These are phyloP conservation scores for Endocladia muricata DNA, from an alignment of 31 red algal genomes.

Conservation along the genomic window DNA sequence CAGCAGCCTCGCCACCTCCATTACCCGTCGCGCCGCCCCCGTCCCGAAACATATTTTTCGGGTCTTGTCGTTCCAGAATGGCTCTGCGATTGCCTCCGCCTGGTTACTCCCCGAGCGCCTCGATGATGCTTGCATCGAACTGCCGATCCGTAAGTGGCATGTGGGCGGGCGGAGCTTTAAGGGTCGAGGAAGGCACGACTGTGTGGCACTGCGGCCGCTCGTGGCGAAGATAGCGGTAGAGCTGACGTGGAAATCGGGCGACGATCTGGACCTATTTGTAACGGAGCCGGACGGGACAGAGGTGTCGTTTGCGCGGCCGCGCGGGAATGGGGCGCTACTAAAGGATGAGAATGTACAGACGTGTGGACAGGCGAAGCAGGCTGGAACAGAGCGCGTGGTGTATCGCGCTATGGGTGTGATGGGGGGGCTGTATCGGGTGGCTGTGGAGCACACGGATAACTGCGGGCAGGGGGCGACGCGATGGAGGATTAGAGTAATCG, in stretches of 20 bases:
- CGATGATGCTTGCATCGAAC: not conserved
- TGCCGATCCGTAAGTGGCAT: not conserved
- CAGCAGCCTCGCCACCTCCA: not conserved
- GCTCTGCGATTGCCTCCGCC: not conserved
- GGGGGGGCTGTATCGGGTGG: not conserved
- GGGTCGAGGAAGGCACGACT: not conserved
- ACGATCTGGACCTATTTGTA: conserved; percentile 10
- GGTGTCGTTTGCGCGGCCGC: not conserved
- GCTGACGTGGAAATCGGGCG: not conserved
- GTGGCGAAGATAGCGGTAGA: not conserved
- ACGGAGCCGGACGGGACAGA: not conserved
- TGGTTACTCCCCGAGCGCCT: not conserved
- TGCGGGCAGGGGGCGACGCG: not conserved
- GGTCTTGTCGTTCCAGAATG: not conserved
- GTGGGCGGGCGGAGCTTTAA: not conserved
- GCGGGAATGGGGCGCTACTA: not conserved
- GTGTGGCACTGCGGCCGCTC: not conserved
- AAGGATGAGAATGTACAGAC: not conserved
- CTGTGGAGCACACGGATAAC: not conserved
- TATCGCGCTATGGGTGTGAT: not conserved
- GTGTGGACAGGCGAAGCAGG: not conserved
- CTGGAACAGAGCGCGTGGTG: not conserved
- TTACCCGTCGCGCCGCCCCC: not conserved
- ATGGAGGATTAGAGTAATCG: not conserved
- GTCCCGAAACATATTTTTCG: not conserved